A percentile compares a stretch with the other conserved stretches of the same genome.
phyloP scores from a whole-genome alignment of 1,284 basidiomycete species.

The Inonotus hispidus region DNA sequence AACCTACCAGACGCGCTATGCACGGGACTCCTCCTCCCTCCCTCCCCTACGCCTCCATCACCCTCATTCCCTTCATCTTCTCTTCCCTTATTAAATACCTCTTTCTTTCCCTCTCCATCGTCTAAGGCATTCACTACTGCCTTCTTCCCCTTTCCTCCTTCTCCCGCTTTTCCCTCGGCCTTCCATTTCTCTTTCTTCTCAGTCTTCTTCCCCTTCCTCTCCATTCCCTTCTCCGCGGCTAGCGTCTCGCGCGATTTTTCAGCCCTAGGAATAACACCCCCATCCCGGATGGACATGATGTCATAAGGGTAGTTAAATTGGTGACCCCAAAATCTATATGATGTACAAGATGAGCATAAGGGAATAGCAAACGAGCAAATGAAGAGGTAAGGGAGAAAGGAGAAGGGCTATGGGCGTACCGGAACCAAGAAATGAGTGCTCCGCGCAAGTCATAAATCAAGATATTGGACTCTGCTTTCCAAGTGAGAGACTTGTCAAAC shows the following conservation, averaged over 20 bases:
- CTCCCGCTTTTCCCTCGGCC: not conserved
- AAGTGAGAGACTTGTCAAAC: slow-evolving; percentile 26
- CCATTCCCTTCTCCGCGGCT: slow-evolving; percentile 14
- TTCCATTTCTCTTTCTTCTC: not conserved
- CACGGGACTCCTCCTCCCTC: not conserved
- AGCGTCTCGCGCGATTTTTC: slow-evolving; percentile 11
- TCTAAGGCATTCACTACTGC: not conserved
- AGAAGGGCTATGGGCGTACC: slow-evolving; percentile 30
- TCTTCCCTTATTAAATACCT: not conserved
- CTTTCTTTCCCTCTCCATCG: too few species aligned
- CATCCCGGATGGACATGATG: slow-evolving; percentile 37
- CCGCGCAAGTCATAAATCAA: slow-evolving; percentile 23
- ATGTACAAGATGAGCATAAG: not conserved
- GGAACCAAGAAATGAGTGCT: slow-evolving; percentile 40
- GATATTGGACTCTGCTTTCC: slow-evolving; percentile 23
- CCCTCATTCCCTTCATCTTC: not conserved
- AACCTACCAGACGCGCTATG: too few species aligned
- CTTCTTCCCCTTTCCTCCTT: not conserved
- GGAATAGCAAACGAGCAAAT: not conserved
- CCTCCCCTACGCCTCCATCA: not conserved
- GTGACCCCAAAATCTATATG: slow-evolving; percentile 39
- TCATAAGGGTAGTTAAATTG: slow-evolving; percentile 32
- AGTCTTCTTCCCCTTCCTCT: not conserved
- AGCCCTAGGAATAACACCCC: slow-evolving; percentile 29
- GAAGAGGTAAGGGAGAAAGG: not conserved